Evolutionary conservation across 2,329 filamentous ascomycete genomes (phyloP).

Genomic region (Exophiala oligosperma): DNA sequence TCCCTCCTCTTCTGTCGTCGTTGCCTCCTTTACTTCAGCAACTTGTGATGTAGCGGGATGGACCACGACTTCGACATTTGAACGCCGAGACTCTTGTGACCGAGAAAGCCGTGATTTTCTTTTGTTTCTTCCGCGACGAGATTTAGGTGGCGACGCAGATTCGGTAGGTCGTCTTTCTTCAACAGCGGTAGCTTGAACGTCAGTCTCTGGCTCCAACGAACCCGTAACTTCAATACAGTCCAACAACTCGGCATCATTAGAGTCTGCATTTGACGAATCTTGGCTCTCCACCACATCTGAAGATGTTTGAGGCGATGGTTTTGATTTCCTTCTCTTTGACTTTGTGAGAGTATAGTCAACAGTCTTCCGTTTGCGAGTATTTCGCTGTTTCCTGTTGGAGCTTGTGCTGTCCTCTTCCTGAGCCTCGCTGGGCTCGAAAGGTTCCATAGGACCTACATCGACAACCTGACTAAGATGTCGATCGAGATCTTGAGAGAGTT

Average conservation of each 20-base stretch:
- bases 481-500: constrained; percentile 46
- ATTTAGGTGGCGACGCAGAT: constrained; percentile 2
- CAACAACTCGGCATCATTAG: constrained; percentile 2
- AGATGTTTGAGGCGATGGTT: constrained; percentile 7
- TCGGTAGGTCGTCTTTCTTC: background rate
- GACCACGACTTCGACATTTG: background rate
- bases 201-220: background rate
- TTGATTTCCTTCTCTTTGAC: constrained; percentile 15
- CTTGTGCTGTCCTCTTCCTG: background rate
- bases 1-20: background rate
- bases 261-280: background rate
- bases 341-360: background rate
- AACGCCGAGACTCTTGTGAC: background rate
- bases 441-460: background rate
- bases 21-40: background rate
- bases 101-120: background rate
- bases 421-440: background rate
- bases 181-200: background rate
- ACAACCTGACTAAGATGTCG: constrained; percentile 16
- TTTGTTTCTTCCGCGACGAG: constrained; percentile 8
- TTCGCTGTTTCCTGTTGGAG: background rate
- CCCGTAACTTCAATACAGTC: constrained; percentile 17
- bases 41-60: background rate
- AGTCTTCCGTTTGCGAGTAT: constrained; percentile 20
- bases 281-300: constrained; percentile 1